Evolutionary conservation across 495 filamentous ascomycete species (phyloP).

Genomic region (Neurospora sp.): DNA sequence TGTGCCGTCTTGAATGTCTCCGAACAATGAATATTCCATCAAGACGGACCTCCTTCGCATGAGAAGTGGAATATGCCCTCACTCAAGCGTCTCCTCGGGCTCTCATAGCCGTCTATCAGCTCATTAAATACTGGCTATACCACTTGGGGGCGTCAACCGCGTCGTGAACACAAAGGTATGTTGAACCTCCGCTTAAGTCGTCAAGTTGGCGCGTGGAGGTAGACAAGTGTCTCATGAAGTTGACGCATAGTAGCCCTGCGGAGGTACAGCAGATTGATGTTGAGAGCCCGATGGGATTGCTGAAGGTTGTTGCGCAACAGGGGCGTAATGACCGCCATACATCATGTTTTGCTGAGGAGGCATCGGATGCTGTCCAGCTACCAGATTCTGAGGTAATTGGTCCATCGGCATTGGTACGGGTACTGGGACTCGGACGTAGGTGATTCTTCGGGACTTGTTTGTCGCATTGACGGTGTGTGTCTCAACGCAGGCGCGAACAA

Average conservation of each 20-base stretch:
- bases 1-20: neutral
- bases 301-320: neutral
- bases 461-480: constrained; percentile 20
- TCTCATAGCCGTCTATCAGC: neutral
- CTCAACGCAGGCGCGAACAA: constrained; percentile 35
- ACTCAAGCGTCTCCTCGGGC: neutral
- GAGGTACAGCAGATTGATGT: neutral
- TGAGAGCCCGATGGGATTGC: neutral
- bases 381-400: neutral
- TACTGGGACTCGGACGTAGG: constrained; percentile 6
- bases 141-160: neutral
- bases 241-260: constrained; percentile 10
- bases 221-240: neutral
- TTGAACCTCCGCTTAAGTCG: neutral
- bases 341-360: neutral
- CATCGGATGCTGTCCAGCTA: neutral
- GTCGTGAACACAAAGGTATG: neutral
- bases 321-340: constrained; percentile 13
- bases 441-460: neutral
- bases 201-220: neutral
- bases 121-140: neutral
- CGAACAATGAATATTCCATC: neutral
- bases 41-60: neutral
- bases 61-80: neutral
- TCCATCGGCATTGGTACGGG: neutral